Conservation (phyloP, 2,329 filamentous ascomycete species). For the Myriosclerotinia scirpicola region DNA sequence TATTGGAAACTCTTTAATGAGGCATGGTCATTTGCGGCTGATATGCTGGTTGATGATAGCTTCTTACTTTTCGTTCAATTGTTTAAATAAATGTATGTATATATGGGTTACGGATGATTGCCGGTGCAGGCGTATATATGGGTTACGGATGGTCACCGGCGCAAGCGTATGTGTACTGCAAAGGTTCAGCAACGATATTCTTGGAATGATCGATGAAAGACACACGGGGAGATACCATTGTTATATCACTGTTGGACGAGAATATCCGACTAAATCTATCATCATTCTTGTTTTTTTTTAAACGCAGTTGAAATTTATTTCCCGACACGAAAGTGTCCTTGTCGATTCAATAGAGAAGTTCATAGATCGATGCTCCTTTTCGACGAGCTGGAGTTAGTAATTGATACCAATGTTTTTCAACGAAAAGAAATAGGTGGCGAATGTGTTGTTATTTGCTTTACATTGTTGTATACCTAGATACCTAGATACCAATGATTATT, state of each 20-base stretch:
- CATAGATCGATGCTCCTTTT: neutral
- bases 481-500: too few relatives aligned
- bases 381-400: neutral
- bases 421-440: neutral
- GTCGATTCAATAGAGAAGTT: neutral
- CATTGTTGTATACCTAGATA: neutral
- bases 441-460: neutral
- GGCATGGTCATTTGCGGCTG: neutral
- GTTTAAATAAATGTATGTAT: conserved; percentile 16
- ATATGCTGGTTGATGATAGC: neutral
- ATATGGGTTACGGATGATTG: conserved; percentile 16
- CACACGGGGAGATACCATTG: conserved; percentile 7
- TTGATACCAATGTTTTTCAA: conserved; percentile 4
- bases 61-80: neutral
- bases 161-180: conserved; percentile 14
- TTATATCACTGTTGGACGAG: conserved; percentile 16
- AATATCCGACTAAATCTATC: neutral
- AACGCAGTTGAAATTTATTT: neutral
- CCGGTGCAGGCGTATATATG: conserved; percentile 14
- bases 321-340: neutral
- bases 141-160: conserved; percentile 9
- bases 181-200: conserved; percentile 1
- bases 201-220: conserved; percentile 2
- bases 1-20: conserved; percentile 14
- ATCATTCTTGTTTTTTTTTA: conserved; percentile 16